Base-by-base conservation (phyloP, 1,139 yeast genomes). In the Hyphopichia fennica region DNA sequence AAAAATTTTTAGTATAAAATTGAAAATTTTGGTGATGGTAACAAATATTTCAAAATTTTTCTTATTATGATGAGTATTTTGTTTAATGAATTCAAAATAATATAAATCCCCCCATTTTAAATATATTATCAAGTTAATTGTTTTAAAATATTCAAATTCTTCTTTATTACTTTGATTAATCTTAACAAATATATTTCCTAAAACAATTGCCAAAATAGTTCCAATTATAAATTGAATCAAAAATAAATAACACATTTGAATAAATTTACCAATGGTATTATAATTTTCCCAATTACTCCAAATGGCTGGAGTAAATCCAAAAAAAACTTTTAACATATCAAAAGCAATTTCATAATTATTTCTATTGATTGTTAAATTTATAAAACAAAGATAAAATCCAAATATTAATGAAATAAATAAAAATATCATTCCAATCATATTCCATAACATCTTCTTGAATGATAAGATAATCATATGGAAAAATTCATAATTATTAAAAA, bases 231-330 rank as follows among this genome's bases (percentile, higher is more conserved):
- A 81, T 45, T 81, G 83, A 41, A 80, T 77, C 48, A 80, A 65
- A 47, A 80, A 80, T 37, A 81, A 64, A 52, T 78, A 81, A 19
- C 78, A 69, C 58, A 81, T 67, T 47, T 78, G 74, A 29, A 78
- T 69, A 11, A 63, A 53, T 39, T 77, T 67, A 1, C 86, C 86
- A 30, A 79, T 57, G 3, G 63, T 54, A 38, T 79, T 75, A 52
- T 75, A 81, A 44, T 69, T 65, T 36, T 69, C 65, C 84, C 84
- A 79, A 47, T 77, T 75, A 40, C 73, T 69, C 86, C 86, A 81
- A 1, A 81, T 84, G 0, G 83, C 79, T 0, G 85, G 84, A 0
- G 85, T 80, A 54, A 78, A 81, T 1, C 86, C 85, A 54, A 81
- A 80, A 47, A 81, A 72, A 6, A 81, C 68, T 54, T 79, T 77